These are phyloP conservation scores for Cercophora sp. DNA, from an alignment of 495 filamentous ascomycete genomes.

Conservation along the genomic window DNA sequence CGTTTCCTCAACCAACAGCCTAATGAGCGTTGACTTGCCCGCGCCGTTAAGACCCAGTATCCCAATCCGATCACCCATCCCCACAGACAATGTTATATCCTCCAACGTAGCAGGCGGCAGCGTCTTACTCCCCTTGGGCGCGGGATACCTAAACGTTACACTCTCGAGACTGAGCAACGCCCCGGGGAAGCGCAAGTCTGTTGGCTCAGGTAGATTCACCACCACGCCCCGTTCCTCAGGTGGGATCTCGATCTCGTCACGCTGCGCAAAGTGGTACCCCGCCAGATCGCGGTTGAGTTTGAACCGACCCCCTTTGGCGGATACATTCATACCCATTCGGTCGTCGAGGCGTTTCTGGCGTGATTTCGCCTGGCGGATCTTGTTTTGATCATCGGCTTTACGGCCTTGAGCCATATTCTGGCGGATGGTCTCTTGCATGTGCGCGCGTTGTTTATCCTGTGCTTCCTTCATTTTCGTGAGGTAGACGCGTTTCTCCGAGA, in stretches of 20 bases:
- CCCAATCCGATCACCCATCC: conserved; percentile 66
- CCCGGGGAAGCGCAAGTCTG: conserved; percentile 70
- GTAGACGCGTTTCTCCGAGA: conserved; percentile 59
- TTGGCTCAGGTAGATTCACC: conserved; percentile 56
- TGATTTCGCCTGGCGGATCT: conserved; percentile 70
- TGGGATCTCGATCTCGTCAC: conserved; percentile 67
- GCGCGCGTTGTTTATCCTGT: conserved; percentile 68
- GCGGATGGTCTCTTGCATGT: conserved; percentile 72
- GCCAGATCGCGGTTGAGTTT: conserved; percentile 70
- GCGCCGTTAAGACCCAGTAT: conserved; percentile 71
- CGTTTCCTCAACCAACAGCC: conserved; percentile 47
- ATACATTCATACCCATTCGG: conserved; percentile 68
- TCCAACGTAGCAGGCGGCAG: conserved; percentile 36
- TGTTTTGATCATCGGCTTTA: conserved; percentile 71
- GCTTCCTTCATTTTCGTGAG: conserved; percentile 73
- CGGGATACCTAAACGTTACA: conserved; percentile 54
- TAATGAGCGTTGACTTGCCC: conserved; percentile 69
- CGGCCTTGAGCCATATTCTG: conserved; percentile 65
- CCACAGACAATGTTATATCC: conserved; percentile 60
- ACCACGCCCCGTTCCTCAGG: conserved; percentile 56
- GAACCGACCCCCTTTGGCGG: conserved; percentile 65
- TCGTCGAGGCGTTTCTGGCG: conserved; percentile 80
- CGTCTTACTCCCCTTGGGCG: conserved; percentile 6
- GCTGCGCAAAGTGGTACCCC: conserved; percentile 53
- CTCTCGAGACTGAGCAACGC: conserved; percentile 66